A percentile compares a stretch with the other conserved stretches of the same genome.
Evolutionary conservation across 2,329 filamentous ascomycete genomes (phyloP).

Genomic region (Aspergillus sp.): DNA sequence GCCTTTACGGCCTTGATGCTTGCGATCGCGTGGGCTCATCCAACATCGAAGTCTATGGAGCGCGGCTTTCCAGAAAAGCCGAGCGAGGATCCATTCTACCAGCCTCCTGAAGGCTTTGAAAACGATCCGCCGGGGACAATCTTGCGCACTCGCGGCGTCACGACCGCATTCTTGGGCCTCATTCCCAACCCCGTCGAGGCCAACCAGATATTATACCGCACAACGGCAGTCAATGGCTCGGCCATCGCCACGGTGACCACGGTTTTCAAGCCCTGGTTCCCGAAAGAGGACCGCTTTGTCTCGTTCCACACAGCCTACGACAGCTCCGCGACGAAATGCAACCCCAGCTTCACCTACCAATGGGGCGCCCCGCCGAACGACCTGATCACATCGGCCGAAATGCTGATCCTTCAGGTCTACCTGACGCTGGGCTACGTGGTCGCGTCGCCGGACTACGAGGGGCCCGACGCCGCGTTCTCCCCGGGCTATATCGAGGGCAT

Average conservation of each 20-base stretch:
- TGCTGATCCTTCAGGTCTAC: constrained; percentile 24
- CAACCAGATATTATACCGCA: constrained; percentile 35
- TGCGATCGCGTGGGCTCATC: not conserved
- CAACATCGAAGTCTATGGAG: not conserved
- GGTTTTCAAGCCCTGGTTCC: constrained; percentile 25
- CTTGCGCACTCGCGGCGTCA: constrained; percentile 12
- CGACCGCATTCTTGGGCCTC: constrained; percentile 12
- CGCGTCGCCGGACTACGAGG: constrained; percentile 41
- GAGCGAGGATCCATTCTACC: constrained; percentile 18
- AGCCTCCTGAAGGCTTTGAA: constrained; percentile 16
- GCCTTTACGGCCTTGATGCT: not conserved
- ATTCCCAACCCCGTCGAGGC: constrained; percentile 15
- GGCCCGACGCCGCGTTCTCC: constrained; percentile 37
- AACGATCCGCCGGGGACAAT: constrained; percentile 14
- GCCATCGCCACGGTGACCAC: constrained; percentile 34
- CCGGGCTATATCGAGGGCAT: constrained; percentile 37
- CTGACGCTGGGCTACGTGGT: constrained; percentile 41
- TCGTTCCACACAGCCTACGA: constrained; percentile 36
- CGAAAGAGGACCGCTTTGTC: constrained; percentile 24
- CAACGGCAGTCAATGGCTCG: constrained; percentile 28
- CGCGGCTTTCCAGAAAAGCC: constrained; percentile 7
- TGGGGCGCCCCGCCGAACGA: constrained; percentile 23
- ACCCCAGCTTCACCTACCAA: constrained; percentile 21
- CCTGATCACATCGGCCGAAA: constrained; percentile 25
- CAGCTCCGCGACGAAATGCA: constrained; percentile 15